Conservation (phyloP, 192 early-diverging fungal genomes). For the Haplosporangium gracile region DNA sequence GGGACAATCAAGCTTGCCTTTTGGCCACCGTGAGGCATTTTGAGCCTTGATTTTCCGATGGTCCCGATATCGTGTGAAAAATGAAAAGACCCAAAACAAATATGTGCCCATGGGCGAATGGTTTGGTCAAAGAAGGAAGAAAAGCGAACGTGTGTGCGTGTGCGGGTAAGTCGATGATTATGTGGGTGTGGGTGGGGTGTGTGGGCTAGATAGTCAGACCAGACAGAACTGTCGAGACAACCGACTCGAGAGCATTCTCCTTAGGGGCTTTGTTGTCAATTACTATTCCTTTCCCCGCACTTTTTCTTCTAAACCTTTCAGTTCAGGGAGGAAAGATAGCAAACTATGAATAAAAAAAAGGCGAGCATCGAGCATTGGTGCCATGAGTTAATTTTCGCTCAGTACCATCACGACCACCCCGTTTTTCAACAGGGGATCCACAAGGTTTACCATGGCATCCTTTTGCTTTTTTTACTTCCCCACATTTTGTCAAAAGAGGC, state of each 20-base stretch:
- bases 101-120: not conserved
- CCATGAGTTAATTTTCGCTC: not conserved
- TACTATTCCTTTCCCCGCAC: not conserved
- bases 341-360: not conserved
- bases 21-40: constrained; percentile 2
- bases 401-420: not conserved
- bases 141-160: not conserved
- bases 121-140: constrained; percentile 9
- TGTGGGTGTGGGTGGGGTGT: not conserved
- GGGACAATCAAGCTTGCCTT: not conserved
- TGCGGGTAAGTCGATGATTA: too few species aligned
- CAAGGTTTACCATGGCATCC: not conserved
- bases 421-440: not conserved
- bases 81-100: not conserved
- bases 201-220: not conserved
- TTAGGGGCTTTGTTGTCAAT: not conserved
- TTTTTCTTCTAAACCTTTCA: not conserved
- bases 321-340: not conserved
- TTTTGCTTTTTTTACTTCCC: not conserved
- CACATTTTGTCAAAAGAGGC: not conserved
- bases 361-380: not conserved
- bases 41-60: constrained; percentile 2
- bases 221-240: not conserved
- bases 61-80: constrained; percentile 1
- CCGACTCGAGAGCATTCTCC: not conserved